Evolutionary conservation across 768 basidiomycete genomes (phyloP), one percentile per base, ranked within the genome.

Genomic region (Naganishia friedmannii): DNA sequence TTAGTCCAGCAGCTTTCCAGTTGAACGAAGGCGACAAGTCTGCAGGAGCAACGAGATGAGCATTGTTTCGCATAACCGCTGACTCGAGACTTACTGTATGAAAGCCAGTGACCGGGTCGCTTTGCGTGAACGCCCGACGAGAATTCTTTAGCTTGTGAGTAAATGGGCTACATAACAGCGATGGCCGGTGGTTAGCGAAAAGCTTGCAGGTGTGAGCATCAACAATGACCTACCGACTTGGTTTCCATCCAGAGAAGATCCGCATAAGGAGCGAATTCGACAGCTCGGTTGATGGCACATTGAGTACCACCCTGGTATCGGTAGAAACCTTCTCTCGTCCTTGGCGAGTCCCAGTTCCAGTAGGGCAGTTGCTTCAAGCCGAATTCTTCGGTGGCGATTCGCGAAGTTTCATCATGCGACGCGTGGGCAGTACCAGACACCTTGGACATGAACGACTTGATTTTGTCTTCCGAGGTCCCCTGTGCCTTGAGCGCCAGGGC

Each of bases 231-330:
- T 21, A 63, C 60, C 74, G 87, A 89, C 84, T 93, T 92, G 55
- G 96, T 99, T 85, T 82, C 80, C 81, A 82, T 81, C 80, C 80
- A 82, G 8, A 79, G 67, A 23, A 80, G 68, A 65, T 79, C 78
- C 4, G 92, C 90, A 81, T 94, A 93, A 3, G 94, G 95, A 32
- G 93, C 93, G 77, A 92, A 97, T 31, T 92, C 93, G 70, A 93
- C 84, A 21, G 90, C 90, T 70, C 95, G 91, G 82, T 91, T 89
- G 77, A 98, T 86, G 12, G 93, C 93, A 78, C 93, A 94, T 78
- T 91, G 88, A 5, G 94, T 98, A 9, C 95, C 95, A 71, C 95
- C 94, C 82, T 94, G 91, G 85, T 95, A 97, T 73, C 95, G 88
- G 85, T 93, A 98, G 84, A 87, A 98, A 51, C 95, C 95, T 81